Conservation (phyloP, 1,284 basidiomycete genomes). For the Ustilago crameri region DNA sequence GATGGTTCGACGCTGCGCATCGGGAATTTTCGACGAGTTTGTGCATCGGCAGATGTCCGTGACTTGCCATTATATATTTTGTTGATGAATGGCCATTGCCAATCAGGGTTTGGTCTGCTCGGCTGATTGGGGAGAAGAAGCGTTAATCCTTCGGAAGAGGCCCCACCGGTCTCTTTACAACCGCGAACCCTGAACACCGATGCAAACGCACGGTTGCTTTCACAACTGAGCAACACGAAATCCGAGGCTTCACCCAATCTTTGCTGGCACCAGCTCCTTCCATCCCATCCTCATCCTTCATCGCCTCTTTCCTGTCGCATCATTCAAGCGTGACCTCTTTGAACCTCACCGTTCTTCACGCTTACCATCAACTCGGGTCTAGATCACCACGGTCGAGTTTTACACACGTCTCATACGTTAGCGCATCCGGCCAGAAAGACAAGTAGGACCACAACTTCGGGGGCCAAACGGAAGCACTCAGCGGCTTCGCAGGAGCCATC, state of each 20-base stretch:
- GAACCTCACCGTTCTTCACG: neutral
- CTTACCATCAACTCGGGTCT: too few species aligned
- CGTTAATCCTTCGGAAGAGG: neutral
- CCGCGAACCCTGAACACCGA: constrained; percentile 6
- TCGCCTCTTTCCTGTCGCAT: neutral
- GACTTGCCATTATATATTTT: too few species aligned
- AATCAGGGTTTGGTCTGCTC: neutral
- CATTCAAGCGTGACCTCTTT: neutral
- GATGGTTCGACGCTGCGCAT: constrained; percentile 6
- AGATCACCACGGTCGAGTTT: too few species aligned
- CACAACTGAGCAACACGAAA: neutral
- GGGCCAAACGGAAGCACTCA: neutral
- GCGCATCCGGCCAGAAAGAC: neutral
- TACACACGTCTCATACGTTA: too few species aligned
- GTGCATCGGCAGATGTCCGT: constrained; percentile 1
- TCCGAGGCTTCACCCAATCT: neutral
- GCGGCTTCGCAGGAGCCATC: neutral
- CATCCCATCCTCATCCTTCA: neutral
- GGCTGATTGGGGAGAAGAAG: neutral
- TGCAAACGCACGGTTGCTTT: neutral
- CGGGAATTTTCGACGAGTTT: constrained; percentile 26
- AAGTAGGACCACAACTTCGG: neutral
- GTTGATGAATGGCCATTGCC: too few species aligned
- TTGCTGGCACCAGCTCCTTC: neutral
- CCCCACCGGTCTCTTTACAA: neutral